Base-by-base conservation (phyloP, 768 basidiomycete genomes). In the Pulveroboletus sp. region DNA sequence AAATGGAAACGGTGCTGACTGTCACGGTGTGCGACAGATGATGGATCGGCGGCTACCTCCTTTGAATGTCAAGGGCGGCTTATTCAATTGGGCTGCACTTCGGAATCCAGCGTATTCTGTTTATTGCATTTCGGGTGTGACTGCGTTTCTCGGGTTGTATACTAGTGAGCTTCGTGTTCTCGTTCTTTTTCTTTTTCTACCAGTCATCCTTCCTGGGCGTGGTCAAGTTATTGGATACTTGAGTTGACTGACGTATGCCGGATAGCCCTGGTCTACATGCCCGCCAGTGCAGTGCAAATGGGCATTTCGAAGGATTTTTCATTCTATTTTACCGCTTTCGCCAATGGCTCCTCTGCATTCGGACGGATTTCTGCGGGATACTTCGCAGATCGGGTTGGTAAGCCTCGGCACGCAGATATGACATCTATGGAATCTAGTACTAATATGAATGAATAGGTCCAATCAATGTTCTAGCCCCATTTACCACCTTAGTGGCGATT, bases 81-180 rank as follows among this genome's bases (percentile, higher is more conserved):
- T 89, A 17, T 69, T 86, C 38, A 83, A 84, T 56, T 68, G 73
- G 42, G 54, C 58, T 5, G 76, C 77, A 13, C 83, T 82, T 67
- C 68, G 55, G 57, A 74, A 65, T 43, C 61, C 61, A 3, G 66
- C 68, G 5, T 92, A 78, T 63, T 63, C 77, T 0, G 45, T 81
- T 1, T 90, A 83, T 60, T 82, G 81, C 38, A 12, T 74, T 3
- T 80, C 85, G 0, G 75, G 77, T 0, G 76, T 82, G 49, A 60
- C 80, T 19, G 68, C 65, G n/a, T 88, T 83, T 64, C 74, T 90
- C 10, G 88, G 87, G 5, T 63, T 89, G 11, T 89, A 87, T 61
- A 86, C 85, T 1, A 67, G 85, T 77, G 43, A 43, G 71, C 62
- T 49, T 14, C 43, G 51, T 35, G 45, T 47, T 34, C 27, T 42